Evolutionary conservation across 768 basidiomycete species (phyloP), one percentile per base, ranked within the genome.

Genomic region (Lentinula aciculospora): DNA sequence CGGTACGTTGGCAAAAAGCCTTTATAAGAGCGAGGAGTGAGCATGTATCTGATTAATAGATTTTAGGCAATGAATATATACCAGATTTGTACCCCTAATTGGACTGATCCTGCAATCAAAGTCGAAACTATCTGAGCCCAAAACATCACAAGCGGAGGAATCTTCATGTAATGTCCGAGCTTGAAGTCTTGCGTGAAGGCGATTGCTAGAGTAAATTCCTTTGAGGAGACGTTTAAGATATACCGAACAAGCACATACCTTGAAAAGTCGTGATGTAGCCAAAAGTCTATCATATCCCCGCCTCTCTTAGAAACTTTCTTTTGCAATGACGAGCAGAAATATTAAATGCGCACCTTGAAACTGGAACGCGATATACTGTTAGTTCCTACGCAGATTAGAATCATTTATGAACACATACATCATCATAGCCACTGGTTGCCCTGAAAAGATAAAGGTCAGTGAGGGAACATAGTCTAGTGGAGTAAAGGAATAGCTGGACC

Each of bases 51-150:
- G n/a, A 3, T 3, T 19, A 4, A 23, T 7, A 40, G 19, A 36
- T 72, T 5, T n/a, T n/a, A n/a, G n/a, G 73, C 27, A 7, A 15
- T 19, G 37, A 9, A 31, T 13, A 34, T 58, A 9, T 17, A 59
- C 80, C 79, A 81, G 1, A 73, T 68, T 64, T 88, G 86, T 15
- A 88, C 84, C 13, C 77, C 83, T 4, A 88, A 74, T 59, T 87
- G 86, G 8, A 83, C 81, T 0, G 85, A 86, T 39, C 82, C 85
- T 1, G 85, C 82, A 25, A 89, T 65, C 4, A 77, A 60, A 4
- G 79, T 75, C 21, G 82, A 86, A 40, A 82, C 64, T 34, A 90
- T 71, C 69, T 87, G 78, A 23, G 71, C 68, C 64, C 67, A 72
- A 66, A 85, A 85, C 77, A 86, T 82, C 6, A 76, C 71, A 19